Evolutionary conservation across 305 asterid species (phyloP), one percentile per base, ranked within the genome.

Genomic region (Solanum hybrid): DNA sequence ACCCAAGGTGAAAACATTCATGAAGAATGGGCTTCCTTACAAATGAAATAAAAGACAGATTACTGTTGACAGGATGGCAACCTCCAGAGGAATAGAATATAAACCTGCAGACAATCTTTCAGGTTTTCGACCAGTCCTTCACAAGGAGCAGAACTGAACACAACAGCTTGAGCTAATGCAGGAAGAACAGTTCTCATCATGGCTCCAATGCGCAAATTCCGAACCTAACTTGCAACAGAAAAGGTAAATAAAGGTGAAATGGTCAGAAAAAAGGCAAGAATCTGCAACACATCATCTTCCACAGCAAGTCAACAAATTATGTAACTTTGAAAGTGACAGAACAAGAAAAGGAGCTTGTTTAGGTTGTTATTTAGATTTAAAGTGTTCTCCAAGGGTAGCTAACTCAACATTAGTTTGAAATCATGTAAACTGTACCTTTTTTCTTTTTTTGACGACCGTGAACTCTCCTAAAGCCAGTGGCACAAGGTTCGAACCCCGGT

Each of bases 171-270:
- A 89, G 98, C 99, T 92, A 97, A 92, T 90, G 98, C 99, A 71
- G 98, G 98, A 90, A 97, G 97, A 90, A 97, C 90, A 87, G 98
- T 96, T 93, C 94, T 95, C 96, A 95, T 93, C 98, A 95, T 96
- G 88, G 98, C 99, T 92, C 99, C 99, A 94, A 97, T 96, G 89
- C 99, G 94, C 89, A 96, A 93, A 94, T 97, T 97, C 92, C 98
- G 93, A 87, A 96, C 98, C 99, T 97, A 90, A 36, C 86, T 82
- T 88, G 79, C 75, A 88, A 38, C 73, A 69, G 88, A 40, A 87
- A 56, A 71, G 10, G 20, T 26, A 35, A 73, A 9, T 38, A 76
- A 78, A 90, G 36, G 86, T 87, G 35, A 75, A 51, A 91, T 42
- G 81, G 60, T n/a, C 35, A 37, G n/a, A 26, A 26, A 64, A 27